A percentile compares a stretch with the other conserved stretches of the same genome.
These are phyloP conservation scores for Silene coronaria DNA, from an alignment of 179 eudicot genomes.

Conservation along the genomic window DNA sequence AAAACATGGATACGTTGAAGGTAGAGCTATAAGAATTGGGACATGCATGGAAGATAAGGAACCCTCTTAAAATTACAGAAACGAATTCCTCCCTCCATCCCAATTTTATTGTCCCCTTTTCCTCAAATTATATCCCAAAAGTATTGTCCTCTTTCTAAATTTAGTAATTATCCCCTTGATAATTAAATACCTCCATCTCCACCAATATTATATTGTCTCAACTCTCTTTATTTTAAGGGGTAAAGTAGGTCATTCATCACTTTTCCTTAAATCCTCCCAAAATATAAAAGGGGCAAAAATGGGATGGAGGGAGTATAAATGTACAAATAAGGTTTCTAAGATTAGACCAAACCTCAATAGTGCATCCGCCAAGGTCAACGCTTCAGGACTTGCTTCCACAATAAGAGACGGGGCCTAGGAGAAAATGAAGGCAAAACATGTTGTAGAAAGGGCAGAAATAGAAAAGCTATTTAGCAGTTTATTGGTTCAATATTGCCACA, in stretches of 20 bases:
- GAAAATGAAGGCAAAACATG: constrained; percentile 11
- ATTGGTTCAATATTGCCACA: background rate
- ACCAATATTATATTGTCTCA: too few relatives aligned
- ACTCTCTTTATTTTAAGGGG: too few relatives aligned
- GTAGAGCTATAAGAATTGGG: background rate
- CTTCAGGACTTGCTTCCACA: constrained; percentile 77
- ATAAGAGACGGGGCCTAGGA: constrained; percentile 77
- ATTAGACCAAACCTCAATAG: constrained; percentile 58
- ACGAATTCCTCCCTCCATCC: background rate
- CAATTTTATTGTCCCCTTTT: too few relatives aligned
- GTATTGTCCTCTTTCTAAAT: too few relatives aligned
- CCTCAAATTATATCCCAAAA: too few relatives aligned
- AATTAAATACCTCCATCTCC: too few relatives aligned
- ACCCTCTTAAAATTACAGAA: background rate
- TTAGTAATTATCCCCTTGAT: too few relatives aligned
- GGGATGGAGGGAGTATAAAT: background rate
- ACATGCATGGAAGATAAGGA: background rate
- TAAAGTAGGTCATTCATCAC: too few relatives aligned
- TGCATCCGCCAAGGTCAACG: constrained; percentile 68
- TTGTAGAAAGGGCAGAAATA: background rate
- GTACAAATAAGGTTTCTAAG: background rate
- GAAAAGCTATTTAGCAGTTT: background rate
- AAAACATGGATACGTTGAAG: background rate
- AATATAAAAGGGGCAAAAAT: too few relatives aligned
- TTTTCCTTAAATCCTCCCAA: too few relatives aligned